Evolutionary conservation across 1,284 basidiomycete species (phyloP).

Genomic region (Cryptococcus sp.): DNA sequence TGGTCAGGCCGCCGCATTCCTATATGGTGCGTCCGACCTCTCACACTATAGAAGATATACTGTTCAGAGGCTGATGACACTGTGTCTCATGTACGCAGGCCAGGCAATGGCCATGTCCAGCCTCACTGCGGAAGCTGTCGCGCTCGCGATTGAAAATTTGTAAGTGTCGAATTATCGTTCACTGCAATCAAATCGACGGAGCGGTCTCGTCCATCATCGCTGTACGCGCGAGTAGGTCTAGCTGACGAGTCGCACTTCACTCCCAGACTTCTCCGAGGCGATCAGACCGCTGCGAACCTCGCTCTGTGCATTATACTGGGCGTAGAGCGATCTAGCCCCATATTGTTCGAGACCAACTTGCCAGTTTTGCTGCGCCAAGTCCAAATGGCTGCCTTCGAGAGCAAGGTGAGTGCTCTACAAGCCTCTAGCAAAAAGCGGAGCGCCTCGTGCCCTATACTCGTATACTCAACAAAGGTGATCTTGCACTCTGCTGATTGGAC

Average conservation of each 20-base stretch:
- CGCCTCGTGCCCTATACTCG: not conserved
- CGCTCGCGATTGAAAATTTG: constrained; percentile 34
- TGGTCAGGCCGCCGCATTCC: constrained; percentile 26
- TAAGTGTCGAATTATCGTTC: constrained; percentile 8
- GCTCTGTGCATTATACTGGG: constrained; percentile 36
- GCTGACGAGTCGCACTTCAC: not conserved
- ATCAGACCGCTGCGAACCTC: constrained; percentile 20
- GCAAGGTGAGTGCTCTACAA: constrained; percentile 14
- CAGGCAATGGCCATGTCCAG: constrained; percentile 39
- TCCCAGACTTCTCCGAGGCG: constrained; percentile 14
- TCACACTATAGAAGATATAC: not conserved
- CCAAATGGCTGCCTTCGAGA: constrained; percentile 29
- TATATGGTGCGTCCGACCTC: constrained; percentile 27
- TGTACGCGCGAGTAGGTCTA: no score
- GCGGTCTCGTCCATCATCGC: not conserved
- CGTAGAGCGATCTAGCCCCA: constrained; percentile 24
- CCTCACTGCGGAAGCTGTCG: constrained; percentile 29
- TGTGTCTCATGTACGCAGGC: constrained; percentile 13
- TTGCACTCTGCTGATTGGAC: not conserved
- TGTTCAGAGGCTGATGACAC: not conserved
- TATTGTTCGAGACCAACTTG: constrained; percentile 32
- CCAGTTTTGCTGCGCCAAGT: constrained; percentile 32
- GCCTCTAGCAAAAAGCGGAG: no score
- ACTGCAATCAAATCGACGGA: not conserved
- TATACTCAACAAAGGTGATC: not conserved